Conservation (phyloP, 1,284 basidiomycete genomes). For the Sanghuangporus weigelae region DNA sequence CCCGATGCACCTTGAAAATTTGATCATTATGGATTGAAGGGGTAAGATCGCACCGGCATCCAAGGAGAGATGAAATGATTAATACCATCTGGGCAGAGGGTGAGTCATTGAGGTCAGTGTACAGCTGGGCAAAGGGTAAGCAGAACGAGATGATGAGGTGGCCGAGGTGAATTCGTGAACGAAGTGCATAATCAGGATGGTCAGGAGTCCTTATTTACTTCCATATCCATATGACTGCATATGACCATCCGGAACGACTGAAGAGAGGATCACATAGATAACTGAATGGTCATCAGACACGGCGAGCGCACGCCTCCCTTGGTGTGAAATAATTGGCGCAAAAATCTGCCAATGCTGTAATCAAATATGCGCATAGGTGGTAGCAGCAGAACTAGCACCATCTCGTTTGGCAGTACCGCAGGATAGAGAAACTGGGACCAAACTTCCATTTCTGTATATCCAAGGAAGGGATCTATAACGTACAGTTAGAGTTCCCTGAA, state of each 20-base stretch:
- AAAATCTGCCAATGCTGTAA: neutral
- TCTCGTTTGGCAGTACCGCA: neutral
- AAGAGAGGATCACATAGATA: neutral
- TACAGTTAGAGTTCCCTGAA: too few species aligned
- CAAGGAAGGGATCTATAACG: too few species aligned
- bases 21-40: neutral
- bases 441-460: too few species aligned
- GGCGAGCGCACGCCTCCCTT: neutral
- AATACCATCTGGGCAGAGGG: constrained; percentile 4
- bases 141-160: constrained; percentile 2
- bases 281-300: neutral
- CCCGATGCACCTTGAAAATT: neutral
- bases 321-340: neutral
- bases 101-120: neutral
- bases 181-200: neutral
- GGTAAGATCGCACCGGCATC: neutral
- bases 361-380: neutral
- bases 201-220: neutral
- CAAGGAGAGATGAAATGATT: neutral
- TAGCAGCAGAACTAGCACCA: neutral
- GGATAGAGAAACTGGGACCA: too few species aligned
- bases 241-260: neutral
- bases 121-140: neutral
- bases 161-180: neutral
- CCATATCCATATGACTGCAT: neutral